Conservation (phyloP, 2,329 filamentous ascomycete genomes). For the Ophidiomyces ophidiicola region DNA sequence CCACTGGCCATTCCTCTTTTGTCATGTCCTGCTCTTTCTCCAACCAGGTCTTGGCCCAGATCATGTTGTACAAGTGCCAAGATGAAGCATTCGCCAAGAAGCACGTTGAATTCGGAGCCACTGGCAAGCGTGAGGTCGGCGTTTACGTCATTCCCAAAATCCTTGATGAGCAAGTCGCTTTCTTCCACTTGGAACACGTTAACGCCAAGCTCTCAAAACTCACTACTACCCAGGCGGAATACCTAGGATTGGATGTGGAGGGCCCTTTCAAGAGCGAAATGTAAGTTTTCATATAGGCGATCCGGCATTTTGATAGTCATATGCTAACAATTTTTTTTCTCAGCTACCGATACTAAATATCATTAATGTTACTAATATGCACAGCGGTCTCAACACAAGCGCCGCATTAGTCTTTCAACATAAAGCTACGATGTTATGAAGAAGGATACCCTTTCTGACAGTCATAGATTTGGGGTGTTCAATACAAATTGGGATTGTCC, state of each 20-base stretch:
- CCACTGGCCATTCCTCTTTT: conserved; percentile 97
- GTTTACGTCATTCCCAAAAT: conserved; percentile 99
- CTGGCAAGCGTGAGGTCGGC: conserved; percentile 75
- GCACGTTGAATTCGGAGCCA: conserved; percentile 92
- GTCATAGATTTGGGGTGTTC: conserved; percentile 32
- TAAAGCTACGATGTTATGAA: conserved; percentile 51
- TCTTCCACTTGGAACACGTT: conserved; percentile 83
- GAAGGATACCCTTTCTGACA: conserved; percentile 31
- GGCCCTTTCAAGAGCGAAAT: conserved; percentile 96
- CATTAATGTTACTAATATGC: background rate
- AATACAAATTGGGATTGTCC: conserved; percentile 28
- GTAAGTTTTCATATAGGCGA: conserved; percentile 36
- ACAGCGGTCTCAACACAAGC: background rate
- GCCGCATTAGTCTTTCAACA: conserved; percentile 39
- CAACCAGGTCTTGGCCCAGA: conserved; percentile 99
- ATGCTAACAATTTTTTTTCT: conserved; percentile 7
- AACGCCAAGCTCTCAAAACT: conserved; percentile 88
- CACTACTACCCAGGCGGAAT: conserved; percentile 78
- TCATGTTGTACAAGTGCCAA: conserved; percentile 89
- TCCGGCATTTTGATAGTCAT: background rate
- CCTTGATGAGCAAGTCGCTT: conserved; percentile 95
- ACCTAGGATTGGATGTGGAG: conserved; percentile 72
- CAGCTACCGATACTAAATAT: conserved; percentile 57
- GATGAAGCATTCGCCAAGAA: conserved; percentile 81
- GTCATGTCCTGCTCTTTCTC: conserved; percentile 99